Evolutionary conservation across 495 filamentous ascomycete species (phyloP), one percentile per base, ranked within the genome.

Genomic region (Xylaria cubensis): DNA sequence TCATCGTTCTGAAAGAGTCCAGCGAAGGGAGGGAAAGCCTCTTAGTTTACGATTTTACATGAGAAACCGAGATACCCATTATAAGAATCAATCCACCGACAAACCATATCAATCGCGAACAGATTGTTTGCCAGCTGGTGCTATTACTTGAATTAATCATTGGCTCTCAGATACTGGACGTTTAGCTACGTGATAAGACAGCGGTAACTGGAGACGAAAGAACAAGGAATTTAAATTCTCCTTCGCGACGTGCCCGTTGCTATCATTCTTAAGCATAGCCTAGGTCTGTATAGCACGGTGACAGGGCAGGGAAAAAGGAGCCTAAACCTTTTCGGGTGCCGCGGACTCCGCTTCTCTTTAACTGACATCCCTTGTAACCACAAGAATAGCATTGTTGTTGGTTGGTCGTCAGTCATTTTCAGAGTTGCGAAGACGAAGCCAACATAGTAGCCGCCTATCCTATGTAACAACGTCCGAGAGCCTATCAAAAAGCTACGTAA

Each of bases 11-110:
- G 59, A 90, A 92, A 61, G 93, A 95, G 77, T 89, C 87, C 72
- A 50, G 44, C 12, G 83, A 81, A 19, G 92, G 93, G 29, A 84
- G 86, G 29, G 92, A 95, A 75, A 88, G 91, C 59, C 80, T 99
- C 75, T 89, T 94, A 79, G 91, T 96, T 72, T 98, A 98, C 80
- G 94, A 99, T 82, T 99, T 99, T 79, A 94, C 90, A 41, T 96
- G 71, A 73, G 21, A 29, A 7, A 36, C 9, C 13, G 36, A 72
- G 62, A 64, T 56, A 59, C 62, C 50, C 70, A 5, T 56, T 15
- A 59, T 50, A 69, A 34, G 24, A 29, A 44, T 65, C 9, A 19
- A 65, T 15, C 50, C 21, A 10, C 13, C 2, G 26, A 17, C 32
- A 2, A 32, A 32, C 2, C 53, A 7, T 56, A 10, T 56, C 13